These are phyloP conservation scores for Ophiocordyceps camponoti-rufipedis DNA, from an alignment of 2,329 filamentous ascomycete genomes.

Conservation along the genomic window DNA sequence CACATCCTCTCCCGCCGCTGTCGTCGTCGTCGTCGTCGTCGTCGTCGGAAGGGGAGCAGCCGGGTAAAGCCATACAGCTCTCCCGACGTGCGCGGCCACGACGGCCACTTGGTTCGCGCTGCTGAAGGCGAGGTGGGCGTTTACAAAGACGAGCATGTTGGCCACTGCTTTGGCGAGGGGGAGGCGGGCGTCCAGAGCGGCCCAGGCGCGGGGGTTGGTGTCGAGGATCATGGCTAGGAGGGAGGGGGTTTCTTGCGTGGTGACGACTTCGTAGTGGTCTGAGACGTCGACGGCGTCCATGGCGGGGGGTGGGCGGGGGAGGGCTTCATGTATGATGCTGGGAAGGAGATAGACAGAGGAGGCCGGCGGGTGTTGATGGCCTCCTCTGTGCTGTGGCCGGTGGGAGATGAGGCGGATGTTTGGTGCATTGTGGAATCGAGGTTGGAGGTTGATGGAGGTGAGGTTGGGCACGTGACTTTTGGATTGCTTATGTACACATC, in stretches of 20 bases:
- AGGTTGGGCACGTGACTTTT: too few relatives aligned
- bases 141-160: conserved; percentile 86
- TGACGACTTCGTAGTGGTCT: conserved; percentile 38
- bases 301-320: conserved; percentile 3
- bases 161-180: conserved; percentile 72
- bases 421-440: too few relatives aligned
- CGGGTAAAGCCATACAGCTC: conserved; percentile 77
- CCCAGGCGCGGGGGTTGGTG: conserved; percentile 92
- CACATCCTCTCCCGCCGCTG: conserved; percentile 29
- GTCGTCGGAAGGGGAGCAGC: conserved; percentile 6
- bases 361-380: too few relatives aligned
- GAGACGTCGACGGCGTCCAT: conserved; percentile 40
- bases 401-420: too few relatives aligned
- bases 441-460: too few relatives aligned
- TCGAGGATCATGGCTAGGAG: conserved; percentile 84
- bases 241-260: conserved; percentile 47
- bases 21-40: not conserved
- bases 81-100: conserved; percentile 73
- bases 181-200: conserved; percentile 53
- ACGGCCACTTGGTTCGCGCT: conserved; percentile 86
- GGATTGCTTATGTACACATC: too few relatives aligned
- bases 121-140: conserved; percentile 87
- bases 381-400: too few relatives aligned
- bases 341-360: too few relatives aligned
- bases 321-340: too few relatives aligned